phyloP scores from a whole-genome alignment of 495 filamentous ascomycete genomes.

The Penicillium salamii region DNA sequence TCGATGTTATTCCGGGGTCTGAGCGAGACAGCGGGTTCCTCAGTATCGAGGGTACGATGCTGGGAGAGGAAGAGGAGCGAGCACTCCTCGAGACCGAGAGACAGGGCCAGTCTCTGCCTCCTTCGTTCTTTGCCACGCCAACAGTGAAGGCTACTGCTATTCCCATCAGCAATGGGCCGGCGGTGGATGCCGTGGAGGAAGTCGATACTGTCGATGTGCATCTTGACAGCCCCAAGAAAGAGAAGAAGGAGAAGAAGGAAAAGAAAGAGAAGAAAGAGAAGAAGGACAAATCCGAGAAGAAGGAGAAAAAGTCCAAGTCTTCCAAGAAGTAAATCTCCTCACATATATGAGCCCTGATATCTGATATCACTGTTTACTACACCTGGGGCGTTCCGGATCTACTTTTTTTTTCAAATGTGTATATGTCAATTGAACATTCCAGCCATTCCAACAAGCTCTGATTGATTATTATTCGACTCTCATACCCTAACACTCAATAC shows the following conservation, averaged over 20 bases:
- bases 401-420: constrained; percentile 21
- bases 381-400: constrained; percentile 29
- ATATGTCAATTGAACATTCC: constrained; percentile 17
- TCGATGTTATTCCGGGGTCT: constrained; percentile 57
- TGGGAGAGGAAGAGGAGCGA: constrained; percentile 46
- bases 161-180: constrained; percentile 17
- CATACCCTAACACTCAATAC: constrained; percentile 52
- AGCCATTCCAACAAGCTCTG: constrained; percentile 3
- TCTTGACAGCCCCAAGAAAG: constrained; percentile 11
- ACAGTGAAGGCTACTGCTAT: constrained; percentile 14
- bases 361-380: constrained; percentile 9
- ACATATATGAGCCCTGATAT: constrained; percentile 6
- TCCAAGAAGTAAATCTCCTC: constrained; percentile 15
- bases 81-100: constrained; percentile 37
- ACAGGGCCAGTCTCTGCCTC: constrained; percentile 25
- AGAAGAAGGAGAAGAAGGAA: constrained; percentile 11
- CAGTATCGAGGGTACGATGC: constrained; percentile 68
- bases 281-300: constrained; percentile 21
- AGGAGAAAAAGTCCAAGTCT: constrained; percentile 16
- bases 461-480: not conserved
- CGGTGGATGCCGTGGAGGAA: constrained; percentile 10
- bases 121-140: constrained; percentile 13
- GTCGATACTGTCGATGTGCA: constrained; percentile 19
- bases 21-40: constrained; percentile 60
- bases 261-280: constrained; percentile 25